A percentile compares a stretch with the other conserved stretches of the same genome.
These are phyloP conservation scores for Penicillium rolfsii DNA, from an alignment of 2,329 filamentous ascomycete genomes.

Conservation along the genomic window DNA sequence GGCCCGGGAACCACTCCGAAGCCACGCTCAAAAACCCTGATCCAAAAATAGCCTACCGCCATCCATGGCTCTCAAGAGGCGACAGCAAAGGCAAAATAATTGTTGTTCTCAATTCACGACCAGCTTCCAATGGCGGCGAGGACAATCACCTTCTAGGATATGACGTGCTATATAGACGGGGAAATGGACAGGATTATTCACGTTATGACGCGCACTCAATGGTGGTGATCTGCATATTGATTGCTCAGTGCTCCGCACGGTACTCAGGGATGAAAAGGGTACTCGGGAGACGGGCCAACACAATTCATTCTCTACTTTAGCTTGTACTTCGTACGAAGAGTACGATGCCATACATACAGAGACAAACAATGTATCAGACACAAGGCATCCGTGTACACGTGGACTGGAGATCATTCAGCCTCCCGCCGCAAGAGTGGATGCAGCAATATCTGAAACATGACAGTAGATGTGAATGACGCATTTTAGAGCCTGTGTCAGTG, in stretches of 20 bases:
- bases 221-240: constrained; percentile 8
- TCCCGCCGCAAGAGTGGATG: background rate
- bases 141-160: background rate
- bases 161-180: background rate
- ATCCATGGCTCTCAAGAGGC: constrained; percentile 1
- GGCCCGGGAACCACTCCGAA: background rate
- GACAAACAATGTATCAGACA: background rate
- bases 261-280: constrained; percentile 11
- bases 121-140: background rate
- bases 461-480: background rate
- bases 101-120: background rate
- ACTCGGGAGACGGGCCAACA: background rate
- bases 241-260: constrained; percentile 14
- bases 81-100: background rate
- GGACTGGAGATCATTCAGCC: background rate
- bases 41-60: constrained; percentile 14
- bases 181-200: background rate
- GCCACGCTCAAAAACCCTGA: constrained; percentile 8
- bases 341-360: background rate
- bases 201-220: constrained; percentile 9
- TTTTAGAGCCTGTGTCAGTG: background rate
- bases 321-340: background rate
- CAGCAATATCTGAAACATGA: constrained; percentile 5
- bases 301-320: background rate
- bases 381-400: background rate